Base-by-base conservation (phyloP, 805 yeast species). In the Zygoascus bituminiphila region DNA sequence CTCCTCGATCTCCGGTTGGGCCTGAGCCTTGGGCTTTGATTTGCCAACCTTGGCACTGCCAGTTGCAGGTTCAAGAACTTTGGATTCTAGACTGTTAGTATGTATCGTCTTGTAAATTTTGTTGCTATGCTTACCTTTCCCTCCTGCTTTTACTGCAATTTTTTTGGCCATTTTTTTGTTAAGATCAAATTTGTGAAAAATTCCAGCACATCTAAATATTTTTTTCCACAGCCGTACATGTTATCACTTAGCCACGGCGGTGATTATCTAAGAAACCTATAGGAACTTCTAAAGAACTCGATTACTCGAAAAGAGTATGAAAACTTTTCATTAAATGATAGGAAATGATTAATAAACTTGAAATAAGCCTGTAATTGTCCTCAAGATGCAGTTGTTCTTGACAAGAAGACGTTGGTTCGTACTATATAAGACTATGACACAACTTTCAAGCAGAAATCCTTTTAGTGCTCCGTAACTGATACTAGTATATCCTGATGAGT, bases 1-100 rank as follows among this genome's bases (percentile, higher is more conserved):
- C 21, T 43, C 56, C 20, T 53, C 57, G 17, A 49, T 8, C 29
- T 31, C 42, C 4, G 29, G 17, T 24, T 8, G 5, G 4, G 19
- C 36, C 21, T 24, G 10, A 40, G 31, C 44, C 44, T 41, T 41
- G 25, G 44, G 22, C 39, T 36, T 36, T 36, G 33, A 29, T 29
- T 29, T 29, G 33, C 33, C 33, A 29, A 29, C n/a, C 33, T 29
- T 29, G 33, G 33, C 33, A 2, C 3, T 6, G 33, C 7, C 33
- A 29, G 33, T 29, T 29, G 33, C 33, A 29, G 33, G 33, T 15
- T 29, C n/a, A 3, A 29, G 33, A 6, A 15, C 33, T 15, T 29
- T 29, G 33, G 33, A 29, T 29, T 29, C 33, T 29, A 6, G 10
- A 29, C 15, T 12, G 33, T 29, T 29, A 29, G 33, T 12, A 7